Base-by-base conservation (phyloP, 2,329 filamentous ascomycete species). In the Colletotrichum tanaceti region DNA sequence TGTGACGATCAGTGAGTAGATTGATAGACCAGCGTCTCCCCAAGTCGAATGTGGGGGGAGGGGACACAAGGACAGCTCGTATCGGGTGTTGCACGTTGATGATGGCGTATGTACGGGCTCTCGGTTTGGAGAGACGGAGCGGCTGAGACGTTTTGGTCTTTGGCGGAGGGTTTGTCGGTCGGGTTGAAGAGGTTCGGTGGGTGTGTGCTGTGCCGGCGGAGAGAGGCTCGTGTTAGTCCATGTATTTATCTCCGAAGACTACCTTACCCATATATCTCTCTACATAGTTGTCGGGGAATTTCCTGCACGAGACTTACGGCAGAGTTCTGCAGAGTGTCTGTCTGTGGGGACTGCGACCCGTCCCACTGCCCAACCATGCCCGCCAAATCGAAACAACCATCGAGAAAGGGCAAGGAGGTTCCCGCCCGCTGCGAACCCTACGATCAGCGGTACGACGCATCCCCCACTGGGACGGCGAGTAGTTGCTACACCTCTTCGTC, bases 401-500 rank as follows among this genome's bases (percentile, higher is more conserved):
- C 65, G 4, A 50, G 24, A 6, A 72, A 70, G 11, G 57, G 53
- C 39, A 71, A 71, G 62, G 66, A 61, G 41, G 32, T 38, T 20
- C 44, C 54, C 3, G 20, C 55, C 5, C 69, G 67, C 11, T 52
- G 59, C 13, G 68, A 70, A 11, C 68, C 68, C 62, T 65, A 71
- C 14, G 57, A 70, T 2, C 43, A 57, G 43, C 47, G 24, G 38
- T 43, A 41, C 47, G 20, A 49, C 53, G 55, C 28, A 13, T 57
- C 66, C 5, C 28, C 46, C 4, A 9, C 49, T 7, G 32, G 57
- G 20, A 55, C 62, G 11, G 22, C 74, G n/a, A 71, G 70, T 3
- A 59, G 54, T 63, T 74, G 75, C 65, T 76, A 74, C 68, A 66
- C 65, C 41, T 63, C 67, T 47, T 73, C 72, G n/a, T 74, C 71